Evolutionary conservation across 768 basidiomycete species (phyloP).

Genomic region (Podaxis carcinomalis): DNA sequence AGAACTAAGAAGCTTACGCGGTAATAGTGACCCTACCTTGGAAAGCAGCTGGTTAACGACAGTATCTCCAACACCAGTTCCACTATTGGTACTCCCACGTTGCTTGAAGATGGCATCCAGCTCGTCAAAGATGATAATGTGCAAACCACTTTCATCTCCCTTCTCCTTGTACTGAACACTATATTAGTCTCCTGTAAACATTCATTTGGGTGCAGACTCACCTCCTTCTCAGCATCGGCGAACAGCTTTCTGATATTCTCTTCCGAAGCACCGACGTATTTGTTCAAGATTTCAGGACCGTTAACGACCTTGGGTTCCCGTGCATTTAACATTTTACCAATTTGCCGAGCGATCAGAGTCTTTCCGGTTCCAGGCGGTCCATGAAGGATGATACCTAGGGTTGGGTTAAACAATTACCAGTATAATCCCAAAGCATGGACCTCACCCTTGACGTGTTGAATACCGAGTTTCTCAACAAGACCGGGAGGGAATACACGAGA

Average conservation of each 20-base stretch:
- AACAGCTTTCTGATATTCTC: slow-evolving; percentile 98
- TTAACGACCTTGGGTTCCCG: slow-evolving; percentile 98
- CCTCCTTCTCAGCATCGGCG: slow-evolving; percentile 94
- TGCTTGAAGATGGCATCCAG: slow-evolving; percentile 99
- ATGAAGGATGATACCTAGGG: slow-evolving; percentile 81
- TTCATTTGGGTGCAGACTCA: neutral
- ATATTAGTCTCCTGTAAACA: neutral
- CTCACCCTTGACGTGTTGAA: slow-evolving; percentile 95
- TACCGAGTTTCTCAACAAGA: slow-evolving; percentile 95
- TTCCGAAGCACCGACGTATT: slow-evolving; percentile 95
- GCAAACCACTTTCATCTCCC: slow-evolving; percentile 92
- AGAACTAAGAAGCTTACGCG: neutral
- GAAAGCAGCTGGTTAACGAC: slow-evolving; percentile 98
- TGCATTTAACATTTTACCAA: slow-evolving; percentile 98
- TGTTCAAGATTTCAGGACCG: slow-evolving; percentile 95
- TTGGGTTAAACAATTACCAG: neutral
- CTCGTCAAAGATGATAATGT: slow-evolving; percentile 99
- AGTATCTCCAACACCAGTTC: slow-evolving; percentile 98
- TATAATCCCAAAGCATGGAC: neutral
- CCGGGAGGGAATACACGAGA: slow-evolving; percentile 98
- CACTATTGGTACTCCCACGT: slow-evolving; percentile 85
- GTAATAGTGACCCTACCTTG: slow-evolving; percentile 49
- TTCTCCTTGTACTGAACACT: slow-evolving; percentile 80
- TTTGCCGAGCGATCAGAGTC: slow-evolving; percentile 96
- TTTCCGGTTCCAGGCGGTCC: slow-evolving; percentile 99